Conservation (phyloP, 2,329 filamentous ascomycete genomes). For the Emergomyces orientalis region DNA sequence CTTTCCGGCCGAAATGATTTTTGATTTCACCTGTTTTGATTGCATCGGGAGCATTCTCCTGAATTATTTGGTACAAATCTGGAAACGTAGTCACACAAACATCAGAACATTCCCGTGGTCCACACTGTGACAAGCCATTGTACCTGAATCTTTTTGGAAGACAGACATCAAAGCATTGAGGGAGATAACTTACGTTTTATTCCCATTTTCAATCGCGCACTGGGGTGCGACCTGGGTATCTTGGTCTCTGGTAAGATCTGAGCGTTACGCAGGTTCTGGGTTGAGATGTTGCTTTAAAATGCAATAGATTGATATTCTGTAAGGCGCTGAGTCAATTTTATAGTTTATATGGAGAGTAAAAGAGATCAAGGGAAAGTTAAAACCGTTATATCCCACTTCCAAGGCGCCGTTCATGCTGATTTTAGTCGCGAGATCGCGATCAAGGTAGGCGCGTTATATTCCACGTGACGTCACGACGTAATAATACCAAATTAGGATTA, state of each 20-base stretch:
- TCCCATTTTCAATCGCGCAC: conserved; percentile 33
- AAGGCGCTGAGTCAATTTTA: too few species aligned
- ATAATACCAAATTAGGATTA: not conserved
- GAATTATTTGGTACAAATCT: conserved; percentile 71
- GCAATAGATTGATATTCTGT: not conserved
- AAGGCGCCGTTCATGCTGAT: not conserved
- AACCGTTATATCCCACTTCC: not conserved
- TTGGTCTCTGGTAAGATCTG: not conserved
- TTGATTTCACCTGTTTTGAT: conserved; percentile 98
- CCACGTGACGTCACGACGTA: not conserved
- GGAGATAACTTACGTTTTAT: conserved; percentile 40
- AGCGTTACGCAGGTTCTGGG: not conserved
- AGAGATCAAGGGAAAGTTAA: not conserved
- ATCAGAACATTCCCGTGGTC: conserved; percentile 10
- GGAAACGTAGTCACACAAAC: not conserved
- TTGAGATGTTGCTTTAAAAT: not conserved
- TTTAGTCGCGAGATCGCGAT: not conserved
- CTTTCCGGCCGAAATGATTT: conserved; percentile 95
- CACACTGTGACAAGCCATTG: conserved; percentile 5
- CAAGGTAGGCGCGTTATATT: not conserved
- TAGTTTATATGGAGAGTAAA: not conserved
- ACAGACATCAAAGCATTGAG: conserved; percentile 2
- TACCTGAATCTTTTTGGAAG: conserved; percentile 4
- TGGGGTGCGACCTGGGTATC: not conserved
- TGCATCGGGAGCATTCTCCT: conserved; percentile 88